A percentile compares a stretch with the other conserved stretches of the same genome.
These are phyloP conservation scores for Antitrichia curtipendula DNA, from an alignment of 225 moss, liverwort and hornwort species.

Conservation along the genomic window DNA sequence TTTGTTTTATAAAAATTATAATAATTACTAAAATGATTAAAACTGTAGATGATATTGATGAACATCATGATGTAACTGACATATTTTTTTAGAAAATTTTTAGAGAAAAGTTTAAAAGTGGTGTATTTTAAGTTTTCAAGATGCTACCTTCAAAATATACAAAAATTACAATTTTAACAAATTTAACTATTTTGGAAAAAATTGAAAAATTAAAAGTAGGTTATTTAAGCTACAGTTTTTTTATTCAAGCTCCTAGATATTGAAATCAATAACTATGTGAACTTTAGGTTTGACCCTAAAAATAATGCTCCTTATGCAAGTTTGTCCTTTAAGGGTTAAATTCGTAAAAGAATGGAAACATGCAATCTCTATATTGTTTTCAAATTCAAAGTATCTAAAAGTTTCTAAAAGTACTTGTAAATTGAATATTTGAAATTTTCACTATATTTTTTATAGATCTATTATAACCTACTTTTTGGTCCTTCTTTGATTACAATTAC, in stretches of 20 bases:
- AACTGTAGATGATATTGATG: background rate
- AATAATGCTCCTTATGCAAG: accelerated
- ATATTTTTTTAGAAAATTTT: background rate
- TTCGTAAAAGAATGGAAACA: background rate
- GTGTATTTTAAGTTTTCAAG: background rate
- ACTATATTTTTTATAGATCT: too few relatives aligned
- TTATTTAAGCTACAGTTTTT: background rate
- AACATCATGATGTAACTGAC: background rate
- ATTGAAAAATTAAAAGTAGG: too few relatives aligned
- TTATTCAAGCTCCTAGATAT: background rate
- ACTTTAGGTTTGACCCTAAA: background rate
- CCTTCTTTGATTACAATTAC: too few relatives aligned
- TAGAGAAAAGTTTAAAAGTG: accelerated
- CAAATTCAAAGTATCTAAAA: too few relatives aligned
- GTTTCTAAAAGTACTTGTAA: background rate
- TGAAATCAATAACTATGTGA: background rate
- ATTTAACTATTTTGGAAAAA: too few relatives aligned
- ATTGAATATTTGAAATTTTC: background rate
- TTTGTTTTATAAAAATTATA: background rate
- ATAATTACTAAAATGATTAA: background rate
- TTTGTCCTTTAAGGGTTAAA: background rate
- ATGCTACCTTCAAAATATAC: too few relatives aligned
- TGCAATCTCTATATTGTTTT: background rate
- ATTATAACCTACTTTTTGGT: too few relatives aligned
- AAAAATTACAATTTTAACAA: too few relatives aligned